These are phyloP conservation scores for Tolypocladium ovalisporum DNA, from an alignment of 2,329 filamentous ascomycete species.

Conservation along the genomic window DNA sequence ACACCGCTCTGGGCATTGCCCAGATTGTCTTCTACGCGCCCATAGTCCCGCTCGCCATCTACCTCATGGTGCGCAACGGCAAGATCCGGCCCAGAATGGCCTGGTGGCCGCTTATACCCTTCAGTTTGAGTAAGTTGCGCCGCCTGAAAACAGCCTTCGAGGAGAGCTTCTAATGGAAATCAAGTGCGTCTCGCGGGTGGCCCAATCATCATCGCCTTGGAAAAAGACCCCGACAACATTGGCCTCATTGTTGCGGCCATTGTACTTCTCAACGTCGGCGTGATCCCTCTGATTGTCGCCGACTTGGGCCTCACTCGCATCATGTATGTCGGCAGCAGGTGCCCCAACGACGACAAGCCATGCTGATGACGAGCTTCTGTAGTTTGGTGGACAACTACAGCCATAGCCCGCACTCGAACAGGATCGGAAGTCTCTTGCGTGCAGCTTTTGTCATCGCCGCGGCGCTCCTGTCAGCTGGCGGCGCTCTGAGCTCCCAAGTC, in stretches of 20 bases:
- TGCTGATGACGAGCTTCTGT: neutral
- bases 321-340: constrained; percentile 8
- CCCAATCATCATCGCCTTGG: constrained; percentile 13
- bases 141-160: neutral
- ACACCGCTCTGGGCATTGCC: constrained; percentile 12
- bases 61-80: constrained; percentile 13
- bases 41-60: constrained; percentile 12
- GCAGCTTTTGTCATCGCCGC: constrained; percentile 7
- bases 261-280: constrained; percentile 17
- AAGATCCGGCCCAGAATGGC: constrained; percentile 14
- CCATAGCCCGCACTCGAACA: constrained; percentile 8
- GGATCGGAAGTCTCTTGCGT: constrained; percentile 7
- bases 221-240: constrained; percentile 7
- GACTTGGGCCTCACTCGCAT: constrained; percentile 14
- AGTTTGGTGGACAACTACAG: constrained; percentile 12
- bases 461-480: constrained; percentile 9
- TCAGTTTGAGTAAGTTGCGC: constrained; percentile 9
- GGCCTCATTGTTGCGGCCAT: constrained; percentile 14
- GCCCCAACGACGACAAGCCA: neutral
- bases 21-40: constrained; percentile 16
- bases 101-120: constrained; percentile 15
- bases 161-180: neutral
- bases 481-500: constrained; percentile 7
- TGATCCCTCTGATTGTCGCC: constrained; percentile 15
- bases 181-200: constrained; percentile 16